Conservation (phyloP, 768 basidiomycete species). For the Suillus decipiens region DNA sequence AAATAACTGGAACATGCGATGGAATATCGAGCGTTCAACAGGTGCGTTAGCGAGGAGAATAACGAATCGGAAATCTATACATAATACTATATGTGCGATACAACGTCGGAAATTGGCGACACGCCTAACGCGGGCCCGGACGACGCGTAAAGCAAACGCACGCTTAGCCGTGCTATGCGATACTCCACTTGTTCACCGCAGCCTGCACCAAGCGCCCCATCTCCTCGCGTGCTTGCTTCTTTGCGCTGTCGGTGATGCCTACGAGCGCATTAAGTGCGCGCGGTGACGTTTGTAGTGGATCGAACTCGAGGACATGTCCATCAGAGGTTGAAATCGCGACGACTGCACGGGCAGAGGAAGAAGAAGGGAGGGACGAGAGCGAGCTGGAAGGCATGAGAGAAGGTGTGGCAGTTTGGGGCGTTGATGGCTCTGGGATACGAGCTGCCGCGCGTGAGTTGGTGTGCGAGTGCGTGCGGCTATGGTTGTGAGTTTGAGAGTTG, state of each 20-base stretch:
- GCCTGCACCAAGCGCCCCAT: conserved; percentile 72
- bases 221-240: conserved; percentile 78
- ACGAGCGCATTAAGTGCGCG: conserved; percentile 72
- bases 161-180: conserved; percentile 31
- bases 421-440: conserved; percentile 18
- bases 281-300: conserved; percentile 76
- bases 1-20: not conserved
- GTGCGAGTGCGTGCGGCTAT: conserved; percentile 43
- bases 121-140: conserved; percentile 1
- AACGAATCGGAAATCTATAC: conserved; percentile 3
- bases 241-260: conserved; percentile 79
- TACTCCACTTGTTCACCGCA: conserved; percentile 77
- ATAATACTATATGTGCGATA: conserved; percentile 1
- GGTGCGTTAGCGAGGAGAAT: not conserved
- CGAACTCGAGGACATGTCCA: conserved; percentile 82
- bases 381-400: not conserved
- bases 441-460: conserved; percentile 38
- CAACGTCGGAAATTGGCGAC: not conserved
- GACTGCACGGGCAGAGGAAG: conserved; percentile 49
- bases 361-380: conserved; percentile 10
- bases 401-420: conserved; percentile 2
- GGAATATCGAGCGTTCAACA: not conserved
- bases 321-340: conserved; percentile 81
- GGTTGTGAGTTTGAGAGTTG: conserved; percentile 52
- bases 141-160: not conserved